Conservation (phyloP, 257 asterid genomes). For the Ligustrum vulgare region DNA sequence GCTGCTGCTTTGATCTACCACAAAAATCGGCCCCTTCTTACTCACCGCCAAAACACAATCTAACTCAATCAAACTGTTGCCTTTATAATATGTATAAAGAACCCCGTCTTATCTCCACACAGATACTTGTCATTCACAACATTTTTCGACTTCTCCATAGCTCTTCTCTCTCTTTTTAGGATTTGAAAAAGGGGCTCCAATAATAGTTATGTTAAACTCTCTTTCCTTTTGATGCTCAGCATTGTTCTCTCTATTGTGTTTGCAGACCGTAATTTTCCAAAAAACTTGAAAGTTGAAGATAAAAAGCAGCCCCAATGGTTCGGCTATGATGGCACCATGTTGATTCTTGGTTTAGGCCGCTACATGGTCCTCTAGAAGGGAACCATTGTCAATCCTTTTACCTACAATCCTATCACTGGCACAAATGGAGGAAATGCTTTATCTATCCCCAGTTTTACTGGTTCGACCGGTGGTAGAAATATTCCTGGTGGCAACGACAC, state of each 20-base stretch:
- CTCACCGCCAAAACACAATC: constrained; percentile 42
- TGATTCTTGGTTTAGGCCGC: constrained; percentile 70
- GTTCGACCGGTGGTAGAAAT: constrained; percentile 24
- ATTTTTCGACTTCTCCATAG: not conserved
- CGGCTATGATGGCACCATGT: constrained; percentile 54
- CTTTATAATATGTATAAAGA: constrained; percentile 16
- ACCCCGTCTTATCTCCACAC: not conserved
- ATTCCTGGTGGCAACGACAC: constrained; percentile 78
- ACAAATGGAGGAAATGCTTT: constrained; percentile 42
- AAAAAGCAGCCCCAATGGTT: constrained; percentile 39
- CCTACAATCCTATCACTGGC: constrained; percentile 70
- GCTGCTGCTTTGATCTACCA: not conserved
- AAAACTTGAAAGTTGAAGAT: constrained; percentile 24
- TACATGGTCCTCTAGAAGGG: constrained; percentile 49
- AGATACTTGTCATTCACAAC: not conserved
- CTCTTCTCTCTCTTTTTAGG: not conserved
- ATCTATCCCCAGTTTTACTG: constrained; percentile 28
- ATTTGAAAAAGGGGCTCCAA: constrained; percentile 39
- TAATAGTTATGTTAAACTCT: constrained; percentile 11
- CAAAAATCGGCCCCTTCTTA: not conserved
- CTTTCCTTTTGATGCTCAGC: constrained; percentile 30
- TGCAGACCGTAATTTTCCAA: constrained; percentile 42
- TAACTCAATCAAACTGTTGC: constrained; percentile 16
- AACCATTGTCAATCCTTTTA: constrained; percentile 28
- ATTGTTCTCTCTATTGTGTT: constrained; percentile 22